phyloP scores from a whole-genome alignment of 1,284 basidiomycete genomes.

The Apiotrichum sp. region DNA sequence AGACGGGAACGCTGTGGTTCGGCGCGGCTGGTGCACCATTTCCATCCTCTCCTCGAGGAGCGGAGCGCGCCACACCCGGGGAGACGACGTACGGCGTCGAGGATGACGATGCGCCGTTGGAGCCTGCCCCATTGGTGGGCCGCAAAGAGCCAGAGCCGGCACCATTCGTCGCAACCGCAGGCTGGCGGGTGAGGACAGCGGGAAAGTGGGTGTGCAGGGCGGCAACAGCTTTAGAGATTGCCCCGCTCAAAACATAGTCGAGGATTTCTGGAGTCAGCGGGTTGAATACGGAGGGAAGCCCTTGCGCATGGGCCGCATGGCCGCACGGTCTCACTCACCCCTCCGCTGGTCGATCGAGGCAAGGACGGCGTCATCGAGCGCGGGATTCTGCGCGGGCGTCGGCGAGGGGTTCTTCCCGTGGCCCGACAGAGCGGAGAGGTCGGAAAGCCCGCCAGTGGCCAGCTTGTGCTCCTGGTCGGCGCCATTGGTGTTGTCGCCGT shows the following conservation, averaged over 20 bases:
- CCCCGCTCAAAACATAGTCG: conserved; percentile 37
- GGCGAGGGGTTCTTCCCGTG: neutral
- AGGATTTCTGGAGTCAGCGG: conserved; percentile 17
- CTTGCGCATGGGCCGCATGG: too few species aligned
- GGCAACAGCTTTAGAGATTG: conserved; percentile 33
- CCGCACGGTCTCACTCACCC: conserved; percentile 20
- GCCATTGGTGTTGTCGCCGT: conserved; percentile 1
- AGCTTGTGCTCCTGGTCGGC: too few species aligned
- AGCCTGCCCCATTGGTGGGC: neutral
- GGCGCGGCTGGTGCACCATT: neutral
- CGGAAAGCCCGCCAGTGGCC: neutral
- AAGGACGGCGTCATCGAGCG: conserved; percentile 20
- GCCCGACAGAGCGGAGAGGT: neutral
- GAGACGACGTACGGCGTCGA: neutral
- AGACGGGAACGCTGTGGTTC: conserved; percentile 26
- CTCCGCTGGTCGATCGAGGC: conserved; percentile 30
- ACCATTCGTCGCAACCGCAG: neutral
- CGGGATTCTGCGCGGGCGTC: neutral
- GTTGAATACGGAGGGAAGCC: too few species aligned
- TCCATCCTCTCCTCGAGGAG: too few species aligned
- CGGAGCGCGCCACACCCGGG: neutral
- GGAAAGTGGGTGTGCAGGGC: conserved; percentile 36
- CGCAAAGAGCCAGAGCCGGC: neutral
- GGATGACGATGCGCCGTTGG: neutral
- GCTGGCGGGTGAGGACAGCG: conserved; percentile 20